phyloP scores from a whole-genome alignment of 805 yeast genomes.

The Suhomyces kilbournensis region DNA sequence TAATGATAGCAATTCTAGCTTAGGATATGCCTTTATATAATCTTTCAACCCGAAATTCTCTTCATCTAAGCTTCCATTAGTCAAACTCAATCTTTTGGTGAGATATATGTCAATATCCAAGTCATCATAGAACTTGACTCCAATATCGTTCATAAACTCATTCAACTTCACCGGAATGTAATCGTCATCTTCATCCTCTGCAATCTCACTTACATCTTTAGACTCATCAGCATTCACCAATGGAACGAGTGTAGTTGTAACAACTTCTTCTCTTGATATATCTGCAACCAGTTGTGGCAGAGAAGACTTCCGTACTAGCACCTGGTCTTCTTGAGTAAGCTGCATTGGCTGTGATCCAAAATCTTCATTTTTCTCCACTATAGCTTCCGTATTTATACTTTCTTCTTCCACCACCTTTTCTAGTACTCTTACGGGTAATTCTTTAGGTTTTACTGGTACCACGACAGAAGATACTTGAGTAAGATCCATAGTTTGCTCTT shows the following conservation, averaged over 20 bases:
- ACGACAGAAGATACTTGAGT: conserved; percentile 1
- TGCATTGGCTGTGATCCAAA: conserved; percentile 20
- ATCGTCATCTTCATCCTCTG: conserved; percentile 17
- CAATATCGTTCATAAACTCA: conserved; percentile 38
- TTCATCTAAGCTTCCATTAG: conserved; percentile 9
- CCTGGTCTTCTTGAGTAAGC: conserved; percentile 15
- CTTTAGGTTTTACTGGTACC: not conserved
- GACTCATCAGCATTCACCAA: conserved; percentile 14
- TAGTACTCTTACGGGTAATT: not conserved
- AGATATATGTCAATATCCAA: conserved; percentile 32
- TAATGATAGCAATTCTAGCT: conserved; percentile 45
- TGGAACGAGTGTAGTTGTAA: conserved; percentile 27
- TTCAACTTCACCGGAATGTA: conserved; percentile 34
- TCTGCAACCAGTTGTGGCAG: not conserved
- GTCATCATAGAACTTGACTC: conserved; percentile 46
- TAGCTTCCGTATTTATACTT: not conserved
- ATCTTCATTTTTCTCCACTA: not conserved
- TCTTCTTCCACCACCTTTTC: not conserved
- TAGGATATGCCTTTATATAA: conserved; percentile 36
- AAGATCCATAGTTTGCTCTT: conserved; percentile 7
- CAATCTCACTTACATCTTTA: conserved; percentile 8
- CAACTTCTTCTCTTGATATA: conserved; percentile 1
- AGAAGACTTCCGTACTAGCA: not conserved
- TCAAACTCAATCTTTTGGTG: conserved; percentile 21
- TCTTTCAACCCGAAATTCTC: conserved; percentile 25